Conservation (phyloP, 1,139 yeast species). For the Citeromyces hawaiiensis region DNA sequence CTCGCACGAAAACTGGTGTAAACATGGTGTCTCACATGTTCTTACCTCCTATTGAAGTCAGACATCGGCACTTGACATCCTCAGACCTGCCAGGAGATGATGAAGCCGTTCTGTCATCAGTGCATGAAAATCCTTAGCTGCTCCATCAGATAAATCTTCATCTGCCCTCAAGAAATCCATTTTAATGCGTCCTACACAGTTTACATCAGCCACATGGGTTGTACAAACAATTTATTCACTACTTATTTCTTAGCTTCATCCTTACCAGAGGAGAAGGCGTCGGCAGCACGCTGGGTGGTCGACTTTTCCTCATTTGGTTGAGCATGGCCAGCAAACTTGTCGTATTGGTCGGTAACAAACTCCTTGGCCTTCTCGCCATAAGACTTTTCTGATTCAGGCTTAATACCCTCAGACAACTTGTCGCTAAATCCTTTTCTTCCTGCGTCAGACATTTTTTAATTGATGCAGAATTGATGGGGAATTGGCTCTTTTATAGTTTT, state of each 20-base stretch:
- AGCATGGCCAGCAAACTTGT: constrained; percentile 42
- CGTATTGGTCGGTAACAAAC: constrained; percentile 48
- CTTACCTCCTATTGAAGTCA: too few relatives aligned
- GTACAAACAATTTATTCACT: not conserved
- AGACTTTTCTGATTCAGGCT: constrained; percentile 64
- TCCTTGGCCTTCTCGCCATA: constrained; percentile 60
- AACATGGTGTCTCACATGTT: too few relatives aligned
- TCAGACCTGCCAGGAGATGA: too few relatives aligned
- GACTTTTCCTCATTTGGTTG: constrained; percentile 62
- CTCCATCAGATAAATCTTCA: too few relatives aligned
- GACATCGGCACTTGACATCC: too few relatives aligned
- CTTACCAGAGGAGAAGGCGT: constrained; percentile 20
- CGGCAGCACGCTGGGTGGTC: constrained; percentile 51
- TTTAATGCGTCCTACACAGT: too few relatives aligned
- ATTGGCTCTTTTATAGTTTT: not conserved
- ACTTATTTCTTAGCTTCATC: constrained; percentile 11
- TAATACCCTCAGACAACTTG: constrained; percentile 52
- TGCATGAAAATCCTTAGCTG: too few relatives aligned
- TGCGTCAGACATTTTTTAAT: constrained; percentile 45
- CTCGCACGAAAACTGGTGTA: too few relatives aligned
- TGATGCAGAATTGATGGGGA: not conserved
- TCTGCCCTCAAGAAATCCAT: too few relatives aligned
- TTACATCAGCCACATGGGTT: too few relatives aligned
- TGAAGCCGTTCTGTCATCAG: too few relatives aligned
- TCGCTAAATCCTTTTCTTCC: constrained; percentile 69